Conservation (phyloP, 352 stramenopile genomes). For the Discostella stelligera region DNA sequence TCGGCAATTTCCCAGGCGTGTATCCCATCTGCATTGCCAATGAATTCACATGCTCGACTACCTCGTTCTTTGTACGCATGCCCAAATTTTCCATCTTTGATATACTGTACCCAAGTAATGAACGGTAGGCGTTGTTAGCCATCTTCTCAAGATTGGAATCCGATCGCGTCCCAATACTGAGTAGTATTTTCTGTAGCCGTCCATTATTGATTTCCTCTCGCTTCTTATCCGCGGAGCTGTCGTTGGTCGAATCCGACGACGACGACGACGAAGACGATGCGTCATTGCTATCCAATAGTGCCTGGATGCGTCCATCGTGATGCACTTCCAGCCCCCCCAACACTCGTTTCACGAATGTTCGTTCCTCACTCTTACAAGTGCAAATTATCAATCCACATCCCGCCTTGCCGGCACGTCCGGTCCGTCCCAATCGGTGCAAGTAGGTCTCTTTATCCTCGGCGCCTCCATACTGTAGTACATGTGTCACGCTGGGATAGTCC, state of each 20-base stretch:
- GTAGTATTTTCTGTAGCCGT: constrained; percentile 38
- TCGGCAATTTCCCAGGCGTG: constrained; percentile 77
- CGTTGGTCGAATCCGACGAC: too few relatives aligned
- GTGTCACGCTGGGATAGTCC: constrained; percentile 90
- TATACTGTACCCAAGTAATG: constrained; percentile 93
- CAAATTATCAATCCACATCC: constrained; percentile 27
- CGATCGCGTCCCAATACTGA: constrained; percentile 3
- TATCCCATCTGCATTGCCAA: constrained; percentile 65
- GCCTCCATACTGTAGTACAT: constrained; percentile 64
- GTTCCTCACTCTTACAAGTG: constrained; percentile 24
- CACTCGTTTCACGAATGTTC: constrained; percentile 11
- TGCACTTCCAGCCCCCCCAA: constrained; percentile 29
- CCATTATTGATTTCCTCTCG: constrained; percentile 35
- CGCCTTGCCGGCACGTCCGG: constrained; percentile 85
- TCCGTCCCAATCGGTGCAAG: constrained; percentile 91
- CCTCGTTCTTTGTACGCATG: constrained; percentile 39
- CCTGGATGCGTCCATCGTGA: constrained; percentile 5
- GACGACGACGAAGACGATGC: not conserved
- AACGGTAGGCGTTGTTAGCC: constrained; percentile 85
- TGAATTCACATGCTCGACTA: constrained; percentile 84
- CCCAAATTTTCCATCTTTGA: constrained; percentile 81
- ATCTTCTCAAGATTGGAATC: constrained; percentile 18
- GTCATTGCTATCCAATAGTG: not conserved
- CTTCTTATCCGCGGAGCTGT: not conserved
- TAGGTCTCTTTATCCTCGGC: constrained; percentile 81